Evolutionary conservation across 441 rosid species (phyloP), one percentile per base, ranked within the genome.

Genomic region (Pelargonium australe): DNA sequence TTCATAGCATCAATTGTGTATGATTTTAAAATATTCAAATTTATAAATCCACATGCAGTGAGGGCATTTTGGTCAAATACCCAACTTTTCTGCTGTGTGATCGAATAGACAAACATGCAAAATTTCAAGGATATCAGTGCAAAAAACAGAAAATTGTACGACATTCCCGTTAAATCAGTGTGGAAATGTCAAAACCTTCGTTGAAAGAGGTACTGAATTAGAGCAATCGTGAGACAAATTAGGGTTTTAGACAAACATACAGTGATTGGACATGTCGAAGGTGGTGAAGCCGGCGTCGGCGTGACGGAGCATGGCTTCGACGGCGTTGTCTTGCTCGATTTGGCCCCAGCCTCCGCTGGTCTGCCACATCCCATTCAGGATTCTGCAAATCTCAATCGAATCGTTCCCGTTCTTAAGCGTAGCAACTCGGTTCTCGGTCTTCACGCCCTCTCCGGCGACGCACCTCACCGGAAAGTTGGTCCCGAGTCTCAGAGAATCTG

Each of bases 241-340:
- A 61, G 62, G 65, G 73, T 25, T 34, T 68, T 60, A 3, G 31
- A 31, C 37, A 31, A 1, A 72, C 78, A 61, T 84, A 93, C 96
- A 93, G 75, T 89, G 96, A 72, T 94, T 96, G 69, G 98, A 95
- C 98, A 93, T 87, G 83, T 93, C 97, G 82, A 93, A 93, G 68
- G 98, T 93, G 78, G 95, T 75, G 82, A 93, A 88, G 51, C 97
- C 96, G 61, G 91, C 81, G 62, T 93, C 96, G 65, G 92, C 83
- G 69, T 90, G 68, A 0, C 85, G 86, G 65, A 93, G 85, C 97
- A 90, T 93, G 23, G 91, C 92, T 0, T 89, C 95, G 14, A 84
- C 96, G 81, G 97, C 96, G 75, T 70, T 85, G 76, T 89, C 82
- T 16, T 92, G 80, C 71, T 70, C 78, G 43, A 70, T 75, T 60